Evolutionary conservation across 2,329 filamentous ascomycete genomes (phyloP), one percentile per base, ranked within the genome.

Genomic region (Talaromyces sp.): DNA sequence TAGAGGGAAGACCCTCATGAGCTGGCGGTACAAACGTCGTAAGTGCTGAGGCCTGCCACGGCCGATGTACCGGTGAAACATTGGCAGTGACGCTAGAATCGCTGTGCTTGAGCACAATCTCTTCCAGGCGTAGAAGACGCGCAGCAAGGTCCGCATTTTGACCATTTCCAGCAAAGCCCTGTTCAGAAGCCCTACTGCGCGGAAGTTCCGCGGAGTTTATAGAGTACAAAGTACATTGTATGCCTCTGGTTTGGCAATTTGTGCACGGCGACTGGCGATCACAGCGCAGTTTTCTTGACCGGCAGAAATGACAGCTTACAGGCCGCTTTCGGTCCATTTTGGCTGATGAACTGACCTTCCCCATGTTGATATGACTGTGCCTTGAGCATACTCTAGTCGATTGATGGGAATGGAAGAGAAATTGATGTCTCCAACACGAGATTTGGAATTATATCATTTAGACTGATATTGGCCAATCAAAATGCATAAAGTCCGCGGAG

Each of bases 221-320:
- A 33, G 56, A 48, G 48, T 66, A 61, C 13, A 63, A 50, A 10
- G 60, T 40, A 48, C 71, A 73, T 3, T 60, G 25, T 15, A 70
- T 62, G 2, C 64, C 70, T 8, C 70, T 65, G 22, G 65, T 65
- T 4, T 63, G 68, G 62, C 80, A 82, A 60, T 77, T 75, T 9
- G 75, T 74, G 62, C 79, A 82, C 2, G 80, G 80, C 15, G 75
- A 71, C 57, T 75, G 74, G 15, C 78, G 75, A 63, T 79, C 78
- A 66, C 80, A 82, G 67, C 78, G 80, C 52, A 82, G 76, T 76
- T 81, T 73, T 57, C 70, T 66, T 58, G 64, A 60, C 17, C 71
- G 65, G 57, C 71, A 74, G 37, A 70, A 72, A 11, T 67, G 64
- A 53, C 71, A 74, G 1, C 70, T 73, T 5, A 74, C 67, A 1